Evolutionary conservation across 2,329 filamentous ascomycete genomes (phyloP).

Genomic region (Paracoccidioides lutzii): DNA sequence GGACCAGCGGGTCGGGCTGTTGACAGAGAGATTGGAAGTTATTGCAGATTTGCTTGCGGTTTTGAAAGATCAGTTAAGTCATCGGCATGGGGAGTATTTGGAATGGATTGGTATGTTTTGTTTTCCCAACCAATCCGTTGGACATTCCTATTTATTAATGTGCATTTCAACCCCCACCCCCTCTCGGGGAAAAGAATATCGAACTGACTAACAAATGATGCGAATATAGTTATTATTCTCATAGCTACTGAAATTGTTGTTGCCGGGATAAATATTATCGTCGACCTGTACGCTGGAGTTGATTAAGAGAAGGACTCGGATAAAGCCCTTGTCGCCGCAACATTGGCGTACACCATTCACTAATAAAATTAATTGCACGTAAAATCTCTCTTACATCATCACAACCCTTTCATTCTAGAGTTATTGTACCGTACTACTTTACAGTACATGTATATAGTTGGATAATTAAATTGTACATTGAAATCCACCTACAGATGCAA

Average conservation of each 20-base stretch:
- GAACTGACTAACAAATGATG: neutral
- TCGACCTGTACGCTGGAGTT: conserved; percentile 69
- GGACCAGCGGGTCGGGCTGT: conserved; percentile 80
- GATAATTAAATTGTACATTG: neutral
- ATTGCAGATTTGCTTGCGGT: conserved; percentile 89
- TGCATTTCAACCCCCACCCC: conserved; percentile 9
- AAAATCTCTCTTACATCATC: too few species aligned
- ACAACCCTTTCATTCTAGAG: too few species aligned
- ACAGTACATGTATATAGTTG: neutral
- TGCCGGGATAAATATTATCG: conserved; percentile 84
- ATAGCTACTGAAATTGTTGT: conserved; percentile 94
- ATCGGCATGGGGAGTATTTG: conserved; percentile 78
- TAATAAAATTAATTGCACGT: too few species aligned
- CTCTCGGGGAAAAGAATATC: neutral
- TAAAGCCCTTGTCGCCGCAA: too few species aligned
- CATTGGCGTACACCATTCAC: too few species aligned
- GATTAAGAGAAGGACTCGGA: conserved; percentile 27
- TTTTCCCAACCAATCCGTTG: neutral
- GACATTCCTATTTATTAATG: neutral
- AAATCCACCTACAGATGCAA: too few species aligned
- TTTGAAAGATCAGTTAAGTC: conserved; percentile 86
- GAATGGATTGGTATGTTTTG: conserved; percentile 71
- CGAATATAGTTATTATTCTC: conserved; percentile 64
- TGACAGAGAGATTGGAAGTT: conserved; percentile 83
- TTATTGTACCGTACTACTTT: too few species aligned